These are phyloP conservation scores for Cercospora janseana DNA, from an alignment of 2,329 filamentous ascomycete species.

Conservation along the genomic window DNA sequence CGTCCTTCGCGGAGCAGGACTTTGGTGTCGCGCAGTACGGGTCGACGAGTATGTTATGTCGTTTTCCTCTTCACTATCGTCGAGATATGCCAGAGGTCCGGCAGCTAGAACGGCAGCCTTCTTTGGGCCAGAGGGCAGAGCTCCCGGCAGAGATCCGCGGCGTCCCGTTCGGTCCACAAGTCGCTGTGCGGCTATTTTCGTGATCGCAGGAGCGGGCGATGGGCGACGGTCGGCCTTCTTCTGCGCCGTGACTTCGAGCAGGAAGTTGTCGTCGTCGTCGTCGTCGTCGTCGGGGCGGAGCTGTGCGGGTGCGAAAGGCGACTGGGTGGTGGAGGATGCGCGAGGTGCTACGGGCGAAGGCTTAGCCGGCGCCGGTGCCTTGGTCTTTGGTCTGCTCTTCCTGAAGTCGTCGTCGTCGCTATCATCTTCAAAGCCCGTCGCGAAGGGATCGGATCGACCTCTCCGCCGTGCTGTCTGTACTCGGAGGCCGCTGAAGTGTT, in stretches of 20 bases:
- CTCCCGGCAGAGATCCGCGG: slow-evolving; percentile 26
- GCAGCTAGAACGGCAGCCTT: slow-evolving; percentile 32
- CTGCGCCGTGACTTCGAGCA: slow-evolving; percentile 25
- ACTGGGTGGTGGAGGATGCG: slow-evolving; percentile 19
- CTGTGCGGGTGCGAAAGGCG: slow-evolving; percentile 20
- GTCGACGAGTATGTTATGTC: slow-evolving; percentile 9
- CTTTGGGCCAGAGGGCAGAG: slow-evolving; percentile 18
- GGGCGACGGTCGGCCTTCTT: slow-evolving; percentile 30
- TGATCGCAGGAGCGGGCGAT: slow-evolving; percentile 32
- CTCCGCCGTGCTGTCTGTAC: slow-evolving; percentile 34
- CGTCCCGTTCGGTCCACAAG: slow-evolving; percentile 26
- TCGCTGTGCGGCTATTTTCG: slow-evolving; percentile 20
- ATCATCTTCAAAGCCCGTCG: slow-evolving; percentile 38
- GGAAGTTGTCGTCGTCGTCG: slow-evolving; percentile 36
- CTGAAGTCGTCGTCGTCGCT: slow-evolving; percentile 30
- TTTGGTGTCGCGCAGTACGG: slow-evolving; percentile 28
- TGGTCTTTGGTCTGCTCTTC: slow-evolving; percentile 30
- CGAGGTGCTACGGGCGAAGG: slow-evolving; percentile 13
- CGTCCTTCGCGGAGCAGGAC: slow-evolving; percentile 31
- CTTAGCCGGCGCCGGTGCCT: slow-evolving; percentile 26
- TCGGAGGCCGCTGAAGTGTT: slow-evolving; percentile 36
- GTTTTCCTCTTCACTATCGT: slow-evolving; percentile 36
- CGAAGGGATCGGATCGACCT: slow-evolving; percentile 33
- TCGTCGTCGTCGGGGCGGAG: slow-evolving; percentile 26
- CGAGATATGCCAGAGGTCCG: slow-evolving; percentile 35